Percentiles rank a stretch among this genome's conserved stretches.
phyloP scores from a whole-genome alignment of 208 protist species.

The Lotmaria passim region DNA sequence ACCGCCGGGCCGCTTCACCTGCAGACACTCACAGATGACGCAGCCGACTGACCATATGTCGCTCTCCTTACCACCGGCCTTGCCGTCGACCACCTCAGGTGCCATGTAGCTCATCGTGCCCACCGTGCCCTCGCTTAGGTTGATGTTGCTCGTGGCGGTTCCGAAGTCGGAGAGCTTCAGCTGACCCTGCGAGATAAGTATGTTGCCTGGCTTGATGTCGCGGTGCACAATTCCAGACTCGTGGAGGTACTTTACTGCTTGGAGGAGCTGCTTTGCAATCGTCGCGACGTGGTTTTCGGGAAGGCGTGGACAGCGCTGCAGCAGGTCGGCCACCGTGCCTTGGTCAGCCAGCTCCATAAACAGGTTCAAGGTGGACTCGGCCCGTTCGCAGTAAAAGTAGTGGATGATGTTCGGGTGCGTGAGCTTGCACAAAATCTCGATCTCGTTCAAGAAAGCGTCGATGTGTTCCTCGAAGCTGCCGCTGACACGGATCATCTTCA shows the following conservation, averaged over 20 bases:
- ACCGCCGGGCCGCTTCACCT: constrained; percentile 42
- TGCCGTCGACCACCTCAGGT: constrained; percentile 58
- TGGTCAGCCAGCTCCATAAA: constrained; percentile 82
- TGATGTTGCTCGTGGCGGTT: constrained; percentile 60
- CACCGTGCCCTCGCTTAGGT: constrained; percentile 49
- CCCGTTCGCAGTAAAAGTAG: constrained; percentile 83
- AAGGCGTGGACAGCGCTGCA: constrained; percentile 48
- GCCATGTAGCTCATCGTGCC: constrained; percentile 76
- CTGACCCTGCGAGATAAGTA: constrained; percentile 72
- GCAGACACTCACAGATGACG: constrained; percentile 62
- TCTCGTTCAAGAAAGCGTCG: constrained; percentile 75
- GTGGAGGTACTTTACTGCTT: constrained; percentile 77
- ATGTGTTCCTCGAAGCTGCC: constrained; percentile 64
- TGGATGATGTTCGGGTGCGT: constrained; percentile 85
- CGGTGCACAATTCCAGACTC: constrained; percentile 82
- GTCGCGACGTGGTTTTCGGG: constrained; percentile 54
- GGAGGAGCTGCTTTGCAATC: constrained; percentile 72
- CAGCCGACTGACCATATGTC: constrained; percentile 78
- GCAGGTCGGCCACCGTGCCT: constrained; percentile 60
- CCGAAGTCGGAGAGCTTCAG: constrained; percentile 86
- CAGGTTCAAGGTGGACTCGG: constrained; percentile 63
- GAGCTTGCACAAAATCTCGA: constrained; percentile 69
- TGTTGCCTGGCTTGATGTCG: constrained; percentile 90
- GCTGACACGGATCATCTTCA: constrained; percentile 74
- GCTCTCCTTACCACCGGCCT: constrained; percentile 57